Evolutionary conservation across 2,329 filamentous ascomycete species (phyloP).

Genomic region (Fusarium verticillioides): DNA sequence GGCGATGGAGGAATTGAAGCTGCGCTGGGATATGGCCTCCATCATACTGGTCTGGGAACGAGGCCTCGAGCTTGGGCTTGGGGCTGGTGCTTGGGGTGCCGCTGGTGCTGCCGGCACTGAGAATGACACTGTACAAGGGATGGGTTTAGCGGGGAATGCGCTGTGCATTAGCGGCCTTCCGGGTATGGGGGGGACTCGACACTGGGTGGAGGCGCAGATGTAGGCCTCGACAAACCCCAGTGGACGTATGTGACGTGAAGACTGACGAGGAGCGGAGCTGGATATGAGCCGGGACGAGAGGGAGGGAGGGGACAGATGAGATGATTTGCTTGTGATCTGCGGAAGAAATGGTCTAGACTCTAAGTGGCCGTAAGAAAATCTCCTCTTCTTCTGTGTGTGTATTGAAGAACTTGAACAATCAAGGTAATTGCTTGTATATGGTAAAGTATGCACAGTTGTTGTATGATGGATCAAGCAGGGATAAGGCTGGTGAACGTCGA

Average conservation of each 20-base stretch:
- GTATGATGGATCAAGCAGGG: constrained; percentile 5
- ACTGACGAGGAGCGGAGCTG: not conserved
- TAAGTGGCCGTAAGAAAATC: constrained; percentile 27
- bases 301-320: constrained; percentile 7
- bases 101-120: constrained; percentile 23
- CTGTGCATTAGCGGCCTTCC: constrained; percentile 41
- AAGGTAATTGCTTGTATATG: not conserved
- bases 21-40: constrained; percentile 41
- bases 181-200: constrained; percentile 9
- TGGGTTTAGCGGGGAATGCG: constrained; percentile 29
- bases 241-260: not conserved
- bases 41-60: constrained; percentile 33
- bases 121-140: constrained; percentile 37
- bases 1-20: constrained; percentile 42
- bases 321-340: constrained; percentile 15
- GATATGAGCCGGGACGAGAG: not conserved
- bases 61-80: constrained; percentile 7
- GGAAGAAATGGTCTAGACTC: constrained; percentile 30
- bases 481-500: not conserved
- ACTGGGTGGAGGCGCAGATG: constrained; percentile 28
- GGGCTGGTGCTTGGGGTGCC: not conserved
- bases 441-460: not conserved
- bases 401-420: not conserved
- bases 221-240: constrained; percentile 18
- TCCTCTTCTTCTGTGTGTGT: not conserved